These are phyloP conservation scores for Backusella luteola DNA, from an alignment of 192 early-diverging fungal species.

Conservation along the genomic window DNA sequence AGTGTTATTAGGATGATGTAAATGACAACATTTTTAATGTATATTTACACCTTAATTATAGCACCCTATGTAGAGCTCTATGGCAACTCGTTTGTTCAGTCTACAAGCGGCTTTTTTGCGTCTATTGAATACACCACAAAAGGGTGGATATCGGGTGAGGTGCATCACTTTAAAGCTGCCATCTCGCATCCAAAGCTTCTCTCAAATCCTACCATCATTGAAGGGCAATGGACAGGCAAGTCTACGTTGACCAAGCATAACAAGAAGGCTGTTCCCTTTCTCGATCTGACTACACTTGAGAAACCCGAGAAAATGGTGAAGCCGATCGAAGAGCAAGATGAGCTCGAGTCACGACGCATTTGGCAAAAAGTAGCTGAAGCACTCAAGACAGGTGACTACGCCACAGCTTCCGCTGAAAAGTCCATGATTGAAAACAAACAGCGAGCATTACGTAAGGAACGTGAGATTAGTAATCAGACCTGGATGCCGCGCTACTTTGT, in stretches of 20 bases:
- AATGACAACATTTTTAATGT: neutral
- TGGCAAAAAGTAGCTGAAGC: constrained; percentile 72
- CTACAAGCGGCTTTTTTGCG: constrained; percentile 56
- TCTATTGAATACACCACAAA: constrained; percentile 72
- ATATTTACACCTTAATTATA: constrained; percentile 16
- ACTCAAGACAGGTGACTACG: constrained; percentile 63
- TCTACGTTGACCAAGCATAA: constrained; percentile 55
- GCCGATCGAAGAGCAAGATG: constrained; percentile 56
- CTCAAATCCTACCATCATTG: constrained; percentile 39
- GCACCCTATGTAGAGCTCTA: constrained; percentile 56
- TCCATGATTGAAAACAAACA: constrained; percentile 68
- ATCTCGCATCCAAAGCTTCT: constrained; percentile 7
- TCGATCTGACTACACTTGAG: constrained; percentile 55
- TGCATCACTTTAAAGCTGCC: constrained; percentile 72
- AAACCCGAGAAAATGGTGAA: constrained; percentile 56
- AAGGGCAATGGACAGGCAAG: constrained; percentile 69
- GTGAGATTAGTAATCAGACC: constrained; percentile 49
- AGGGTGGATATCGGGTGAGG: constrained; percentile 78
- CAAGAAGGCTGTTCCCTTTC: constrained; percentile 51
- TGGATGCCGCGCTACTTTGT: constrained; percentile 55
- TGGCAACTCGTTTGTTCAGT: constrained; percentile 61
- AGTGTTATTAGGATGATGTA: neutral
- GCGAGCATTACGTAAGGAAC: constrained; percentile 59
- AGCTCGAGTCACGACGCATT: constrained; percentile 65
- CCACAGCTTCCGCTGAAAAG: constrained; percentile 66